Evolutionary conservation across 768 basidiomycete genomes (phyloP), one percentile per base, ranked within the genome.

Genomic region (Omphalotus guepiniiformis): DNA sequence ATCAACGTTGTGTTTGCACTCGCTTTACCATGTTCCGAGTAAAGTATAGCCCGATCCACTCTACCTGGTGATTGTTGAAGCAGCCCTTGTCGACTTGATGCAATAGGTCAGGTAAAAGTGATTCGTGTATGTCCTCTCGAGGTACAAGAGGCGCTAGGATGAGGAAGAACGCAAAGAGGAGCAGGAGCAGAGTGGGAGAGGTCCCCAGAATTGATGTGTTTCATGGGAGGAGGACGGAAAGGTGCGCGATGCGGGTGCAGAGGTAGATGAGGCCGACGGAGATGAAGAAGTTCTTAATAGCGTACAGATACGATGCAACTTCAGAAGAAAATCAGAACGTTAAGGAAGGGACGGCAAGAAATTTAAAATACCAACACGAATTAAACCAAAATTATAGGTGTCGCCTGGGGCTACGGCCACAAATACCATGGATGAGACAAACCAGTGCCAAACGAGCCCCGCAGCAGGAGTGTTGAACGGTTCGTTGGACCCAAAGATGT

Each of bases 351-450:
- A n/a, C n/a, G n/a, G n/a, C n/a, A n/a, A n/a, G n/a, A n/a, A n/a
- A n/a, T n/a, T n/a, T n/a, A n/a, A n/a, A n/a, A n/a, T n/a, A n/a
- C n/a, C n/a, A n/a, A n/a, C 57, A 69, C 62, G 61, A 58, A 78
- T 80, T 55, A 82, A 64, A 32, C 79, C 70, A 60, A 88, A 82
- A 46, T 74, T 71, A 58, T 82, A 87, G 0, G 82, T 81, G 51
- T 85, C 83, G 6, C 84, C 83, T 0, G 82, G 73, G 0, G 85
- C 84, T 0, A 70, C 60, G 11, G 60, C 61, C 46, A 71, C 63
- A 18, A 72, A 65, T 34, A 71, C 59, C 28, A 69, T 60, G 25
- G 66, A 40, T 48, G 69, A 72, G 32, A 69, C 49, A 19, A 55
- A 39, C 64, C 67, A 72, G 37, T 71, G 67, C 69, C 21, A 25